Conservation (phyloP, 2,329 filamentous ascomycete species). For the Dactylellina leptospora region DNA sequence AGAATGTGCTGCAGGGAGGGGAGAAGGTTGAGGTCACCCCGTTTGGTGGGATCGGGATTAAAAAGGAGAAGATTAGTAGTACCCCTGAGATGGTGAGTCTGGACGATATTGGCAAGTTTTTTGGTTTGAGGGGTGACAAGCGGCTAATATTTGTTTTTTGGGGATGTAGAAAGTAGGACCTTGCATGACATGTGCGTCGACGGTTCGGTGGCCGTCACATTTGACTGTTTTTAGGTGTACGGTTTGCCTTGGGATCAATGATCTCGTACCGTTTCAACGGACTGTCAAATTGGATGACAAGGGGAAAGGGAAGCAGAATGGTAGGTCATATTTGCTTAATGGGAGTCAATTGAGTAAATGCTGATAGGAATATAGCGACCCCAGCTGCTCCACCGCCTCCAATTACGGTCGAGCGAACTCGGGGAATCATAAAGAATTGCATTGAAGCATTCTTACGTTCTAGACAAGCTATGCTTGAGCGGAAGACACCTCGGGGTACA, state of each 20-base stretch:
- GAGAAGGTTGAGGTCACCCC: constrained; percentile 59
- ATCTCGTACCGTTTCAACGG: constrained; percentile 67
- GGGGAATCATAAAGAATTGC: constrained; percentile 67
- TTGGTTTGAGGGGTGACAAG: neutral
- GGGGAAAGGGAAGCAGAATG: constrained; percentile 54
- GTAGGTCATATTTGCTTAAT: constrained; percentile 30
- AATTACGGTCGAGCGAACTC: constrained; percentile 71
- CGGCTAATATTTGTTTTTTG: constrained; percentile 2
- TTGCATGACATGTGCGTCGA: constrained; percentile 86
- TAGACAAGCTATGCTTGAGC: constrained; percentile 57
- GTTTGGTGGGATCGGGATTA: constrained; percentile 59
- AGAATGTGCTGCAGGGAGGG: constrained; percentile 53
- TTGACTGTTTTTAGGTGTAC: constrained; percentile 81
- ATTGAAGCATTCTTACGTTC: constrained; percentile 65
- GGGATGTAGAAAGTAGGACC: constrained; percentile 67
- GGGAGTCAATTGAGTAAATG: constrained; percentile 51
- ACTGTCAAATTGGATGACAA: constrained; percentile 55
- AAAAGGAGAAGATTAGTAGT: constrained; percentile 60
- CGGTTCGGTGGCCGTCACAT: constrained; percentile 79
- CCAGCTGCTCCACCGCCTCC: constrained; percentile 60
- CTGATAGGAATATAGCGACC: constrained; percentile 53
- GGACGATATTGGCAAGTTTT: neutral
- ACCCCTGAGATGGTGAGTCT: constrained; percentile 63
- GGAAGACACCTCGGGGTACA: constrained; percentile 31
- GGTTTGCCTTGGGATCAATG: constrained; percentile 84